Percentiles rank a stretch among this genome's conserved stretches.
Evolutionary conservation across 1,284 basidiomycete species (phyloP).

Genomic region (Anthracocystis panici-leucophaei): DNA sequence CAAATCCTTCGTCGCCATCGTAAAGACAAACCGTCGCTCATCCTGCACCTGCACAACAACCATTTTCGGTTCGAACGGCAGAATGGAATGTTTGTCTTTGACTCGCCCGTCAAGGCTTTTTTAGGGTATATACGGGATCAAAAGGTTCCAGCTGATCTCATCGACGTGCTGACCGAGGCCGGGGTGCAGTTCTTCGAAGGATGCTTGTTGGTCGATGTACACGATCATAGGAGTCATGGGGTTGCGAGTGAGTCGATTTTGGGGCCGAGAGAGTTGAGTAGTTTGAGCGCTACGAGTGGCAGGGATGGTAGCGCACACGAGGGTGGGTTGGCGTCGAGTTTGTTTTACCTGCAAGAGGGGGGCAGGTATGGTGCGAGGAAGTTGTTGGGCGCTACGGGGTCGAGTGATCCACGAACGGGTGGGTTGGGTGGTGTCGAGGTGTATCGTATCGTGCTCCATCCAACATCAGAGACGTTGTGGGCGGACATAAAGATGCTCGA

Average conservation of each 20-base stretch:
- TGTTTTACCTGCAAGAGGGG: slow-evolving; percentile 59
- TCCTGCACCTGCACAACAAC: slow-evolving; percentile 62
- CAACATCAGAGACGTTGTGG: slow-evolving; percentile 63
- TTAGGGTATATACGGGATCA: slow-evolving; percentile 63
- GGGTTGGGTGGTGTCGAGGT: slow-evolving; percentile 56
- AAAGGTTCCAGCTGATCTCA: slow-evolving; percentile 59
- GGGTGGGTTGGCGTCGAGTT: slow-evolving; percentile 30
- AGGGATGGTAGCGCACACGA: slow-evolving; percentile 3
- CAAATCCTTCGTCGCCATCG: slow-evolving; percentile 66
- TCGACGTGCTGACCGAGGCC: slow-evolving; percentile 62
- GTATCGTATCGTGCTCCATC: slow-evolving; percentile 64
- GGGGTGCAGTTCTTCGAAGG: slow-evolving; percentile 66
- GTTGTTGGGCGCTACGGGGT: slow-evolving; percentile 21
- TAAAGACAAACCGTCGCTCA: slow-evolving; percentile 63
- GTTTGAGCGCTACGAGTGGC: slow-evolving; percentile 16
- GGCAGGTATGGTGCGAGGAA: slow-evolving; percentile 50
- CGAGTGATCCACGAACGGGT: slow-evolving; percentile 23
- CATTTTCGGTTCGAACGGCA: slow-evolving; percentile 67
- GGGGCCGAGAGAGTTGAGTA: slow-evolving; percentile 30
- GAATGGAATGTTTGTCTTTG: slow-evolving; percentile 65
- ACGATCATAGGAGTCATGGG: slow-evolving; percentile 61
- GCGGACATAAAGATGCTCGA: slow-evolving; percentile 64
- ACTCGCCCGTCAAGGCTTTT: slow-evolving; percentile 64
- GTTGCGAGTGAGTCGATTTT: slow-evolving; percentile 17
- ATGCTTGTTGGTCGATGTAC: slow-evolving; percentile 65